Conservation (phyloP, 768 basidiomycete genomes). For the Rhodotorula diobovata region DNA sequence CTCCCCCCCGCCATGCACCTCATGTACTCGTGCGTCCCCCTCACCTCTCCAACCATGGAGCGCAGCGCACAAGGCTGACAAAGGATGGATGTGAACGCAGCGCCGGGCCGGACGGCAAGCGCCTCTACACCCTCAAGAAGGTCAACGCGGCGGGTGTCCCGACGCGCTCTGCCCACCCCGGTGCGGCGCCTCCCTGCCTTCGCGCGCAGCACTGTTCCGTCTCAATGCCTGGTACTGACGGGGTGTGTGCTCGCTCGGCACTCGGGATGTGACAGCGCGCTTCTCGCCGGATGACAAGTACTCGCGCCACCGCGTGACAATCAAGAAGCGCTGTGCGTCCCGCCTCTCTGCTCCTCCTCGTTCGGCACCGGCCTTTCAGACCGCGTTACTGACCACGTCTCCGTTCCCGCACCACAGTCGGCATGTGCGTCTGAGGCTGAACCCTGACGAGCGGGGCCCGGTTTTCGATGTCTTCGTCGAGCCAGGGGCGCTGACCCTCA, state of each 20-base stretch:
- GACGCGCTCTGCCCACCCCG: constrained; percentile 95
- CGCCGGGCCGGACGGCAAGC: constrained; percentile 66
- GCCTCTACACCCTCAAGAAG: constrained; percentile 97
- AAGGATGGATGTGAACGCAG: constrained; percentile 49
- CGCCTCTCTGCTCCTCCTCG: constrained; percentile 42
- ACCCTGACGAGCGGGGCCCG: too few relatives aligned
- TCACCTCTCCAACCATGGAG: too few relatives aligned
- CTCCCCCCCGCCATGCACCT: constrained; percentile 80
- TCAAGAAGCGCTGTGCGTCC: constrained; percentile 70
- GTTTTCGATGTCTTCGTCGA: neutral
- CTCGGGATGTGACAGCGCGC: constrained; percentile 63
- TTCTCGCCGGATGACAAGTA: constrained; percentile 99
- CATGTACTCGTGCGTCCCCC: constrained; percentile 62
- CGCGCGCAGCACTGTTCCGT: too few relatives aligned
- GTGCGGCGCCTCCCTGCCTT: constrained; percentile 56
- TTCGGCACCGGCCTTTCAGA: too few relatives aligned
- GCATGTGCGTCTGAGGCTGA: constrained; percentile 12
- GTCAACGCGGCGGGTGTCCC: constrained; percentile 69
- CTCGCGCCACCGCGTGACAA: constrained; percentile 91
- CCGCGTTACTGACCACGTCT: too few relatives aligned
- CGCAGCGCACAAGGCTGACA: neutral
- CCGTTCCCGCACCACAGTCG: too few relatives aligned
- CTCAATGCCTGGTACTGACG: too few relatives aligned
- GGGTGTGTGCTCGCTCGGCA: too few relatives aligned
- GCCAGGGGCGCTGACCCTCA: neutral